Evolutionary conservation across 176 grass and related monocot genomes (phyloP), one percentile per base, ranked within the genome.

Genomic region (Avena sativa): DNA sequence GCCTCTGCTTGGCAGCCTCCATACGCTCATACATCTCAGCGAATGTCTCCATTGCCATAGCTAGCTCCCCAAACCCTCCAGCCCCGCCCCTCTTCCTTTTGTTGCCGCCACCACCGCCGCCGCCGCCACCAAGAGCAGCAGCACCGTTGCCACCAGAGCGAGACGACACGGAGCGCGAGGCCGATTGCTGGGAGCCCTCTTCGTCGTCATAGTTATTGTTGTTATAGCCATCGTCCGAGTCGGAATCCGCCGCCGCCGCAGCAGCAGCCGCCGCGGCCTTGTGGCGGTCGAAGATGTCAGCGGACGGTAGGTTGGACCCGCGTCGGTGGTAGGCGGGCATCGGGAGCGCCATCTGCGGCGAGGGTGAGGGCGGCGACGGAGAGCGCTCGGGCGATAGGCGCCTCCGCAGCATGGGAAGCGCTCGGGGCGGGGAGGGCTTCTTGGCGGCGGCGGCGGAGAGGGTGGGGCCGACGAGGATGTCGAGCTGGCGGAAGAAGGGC

Each of bases 11-110:
- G 13, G 89, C 66, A 0, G 80, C 83, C 81, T 99, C 97, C 87
- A 99, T 91, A 78, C 86, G 90, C 89, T 99, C 94, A 3, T 97
- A 99, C 88, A 99, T 94, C 74, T 97, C 94, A 0, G 94, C 87
- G 36, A 99, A 96, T 1, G 86, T 90, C 68, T 91, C 86, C 23
- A 99, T 93, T 10, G 94, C 97, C 86, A 83, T 91, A 0, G 97
- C 94, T 25, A 99, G 87, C 67, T 96, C 89, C 78, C 91, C 83
- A 34, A 99, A 90, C 56, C 87, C 96, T 56, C 88, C 88, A 12
- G 78, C 87, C 8, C 71, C 88, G 30, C 19, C 60, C 78, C 76
- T 85, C 89, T 82, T 88, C 82, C 88, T 88, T 53, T 73, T 88
- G 64, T 63, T 64, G 21, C 88, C 79, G 74, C 30, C 62, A 0